Evolutionary conservation across 148 eudicot species (phyloP), one percentile per base, ranked within the genome.

Genomic region (Vaccinium vitisidaea): DNA sequence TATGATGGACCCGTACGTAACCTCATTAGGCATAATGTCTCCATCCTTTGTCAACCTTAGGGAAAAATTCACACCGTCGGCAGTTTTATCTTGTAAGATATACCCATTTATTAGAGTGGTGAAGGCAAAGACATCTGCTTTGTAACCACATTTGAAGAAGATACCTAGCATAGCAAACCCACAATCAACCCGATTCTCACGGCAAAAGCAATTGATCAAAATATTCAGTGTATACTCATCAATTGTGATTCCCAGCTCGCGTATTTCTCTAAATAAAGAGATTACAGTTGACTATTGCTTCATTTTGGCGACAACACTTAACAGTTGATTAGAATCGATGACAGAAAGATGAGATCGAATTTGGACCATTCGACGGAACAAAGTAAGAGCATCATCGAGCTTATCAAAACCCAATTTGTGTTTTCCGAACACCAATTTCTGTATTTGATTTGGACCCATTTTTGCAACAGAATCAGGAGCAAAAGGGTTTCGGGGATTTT

Each of bases 31-130:
- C 67, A 75, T 39, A 14, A 83, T 81, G 5, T 59, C 11, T 14
- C 75, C 77, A 1, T 80, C 78, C n/a, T 58, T 27, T 6, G 67
- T 7, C 14, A 83, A 11, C 54, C 53, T 87, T 11, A 53, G 80
- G 52, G 80, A 87, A 71, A 87, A 65, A 50, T 30, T 81, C 30
- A n/a, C 30, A 18, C 82, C 87, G 23, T 81, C 65, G 0, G n/a
- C 76, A 49, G 27, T 32, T 52, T 43, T 87, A 54, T 4, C 63
- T 58, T 58, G 63, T 6, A 48, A 39, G 84, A 49, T 14, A 58
- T 71, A 71, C 15, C 63, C 63, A 58, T 58, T 16, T 16, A 58
- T 58, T 18, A 58, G 63, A 58, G 63, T 18, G 21, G 6, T 75
- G 61, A 84, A 84, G 12, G 82, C 69, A 46, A 12, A 16, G 32